phyloP scores from a whole-genome alignment of 345 rosid genomes.

The Gossypium ekmanianum region DNA sequence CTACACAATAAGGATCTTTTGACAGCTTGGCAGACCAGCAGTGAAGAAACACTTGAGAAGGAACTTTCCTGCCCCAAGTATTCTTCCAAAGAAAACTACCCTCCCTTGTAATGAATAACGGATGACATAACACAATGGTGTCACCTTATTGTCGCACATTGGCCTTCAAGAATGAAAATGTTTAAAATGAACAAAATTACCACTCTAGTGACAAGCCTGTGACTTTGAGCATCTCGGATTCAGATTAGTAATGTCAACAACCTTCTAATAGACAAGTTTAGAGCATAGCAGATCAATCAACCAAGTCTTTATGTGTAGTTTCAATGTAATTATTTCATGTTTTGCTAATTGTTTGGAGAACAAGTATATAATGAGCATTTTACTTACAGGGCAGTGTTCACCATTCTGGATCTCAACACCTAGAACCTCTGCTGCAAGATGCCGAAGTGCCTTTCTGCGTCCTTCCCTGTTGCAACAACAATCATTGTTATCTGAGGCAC shows the following conservation, averaged over 20 bases:
- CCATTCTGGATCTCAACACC: conserved; percentile 86
- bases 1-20: not conserved
- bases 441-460: conserved; percentile 62
- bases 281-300: not conserved
- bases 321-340: not conserved
- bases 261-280: not conserved
- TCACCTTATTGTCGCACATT: not conserved
- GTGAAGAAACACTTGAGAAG: not conserved
- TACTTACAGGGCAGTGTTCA: conserved; percentile 92
- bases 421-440: conserved; percentile 78
- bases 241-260: not conserved
- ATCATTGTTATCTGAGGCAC: not conserved
- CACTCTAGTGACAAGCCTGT: not conserved
- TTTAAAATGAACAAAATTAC: not conserved
- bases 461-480: conserved; percentile 46
- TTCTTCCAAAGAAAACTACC: not conserved
- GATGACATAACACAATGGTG: not conserved
- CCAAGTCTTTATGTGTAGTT: not conserved
- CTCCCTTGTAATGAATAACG: not conserved
- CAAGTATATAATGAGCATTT: not conserved
- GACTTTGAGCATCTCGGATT: not conserved
- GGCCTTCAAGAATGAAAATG: not conserved
- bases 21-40: not conserved
- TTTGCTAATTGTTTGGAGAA: not conserved
- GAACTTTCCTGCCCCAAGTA: not conserved